Base-by-base conservation (phyloP, 805 yeast genomes). In the Nematodospora valgi region DNA sequence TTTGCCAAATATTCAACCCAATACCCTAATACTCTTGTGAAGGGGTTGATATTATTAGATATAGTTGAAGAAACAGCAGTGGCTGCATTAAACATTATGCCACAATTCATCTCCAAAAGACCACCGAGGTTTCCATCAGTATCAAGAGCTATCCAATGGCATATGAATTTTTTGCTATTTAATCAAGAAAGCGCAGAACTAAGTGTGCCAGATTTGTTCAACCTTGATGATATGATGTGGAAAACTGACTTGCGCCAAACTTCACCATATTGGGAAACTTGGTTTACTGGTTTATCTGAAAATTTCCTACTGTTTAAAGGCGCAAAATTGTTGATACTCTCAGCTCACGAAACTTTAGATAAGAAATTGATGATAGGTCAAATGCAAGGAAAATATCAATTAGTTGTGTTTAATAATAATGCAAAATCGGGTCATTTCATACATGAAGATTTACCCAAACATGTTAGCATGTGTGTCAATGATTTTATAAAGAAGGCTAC, bases 341-440 rank as follows among this genome's bases (percentile, higher is more conserved):
- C 98, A 0, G 95, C 95, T 3, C 83, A 89, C 34, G 97, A 93
- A 46, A 78, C 84, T 14, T 68, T 94, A 20, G 98, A 93, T 59
- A 87, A 82, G 44, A 75, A 75, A 24, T 66, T 93, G 31, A 87
- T 89, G 58, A 80, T 93, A 34, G 99, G 97, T 1, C 98, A 94
- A 59, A 93, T 93, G 98, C 98, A 89, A 60, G 99, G 99, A 2
- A 82, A 80, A 54, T 93, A 83, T 57, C 99, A 94, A 59, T 70
- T 93, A 26, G 79, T 86, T 10, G 93, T 88, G 4, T 82, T 87
- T 54, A 59, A 59, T 43, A 82, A 80, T 36, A 68, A 54, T 23
- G 43, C 52, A 5, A 47, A 55, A 14, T 52, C 88, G 2, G 97
- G 98, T 1, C 99, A 93, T 60, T 93, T 89, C 48, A 64, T 94